Evolutionary conservation across 306 rosid genomes (phyloP), one percentile per base, ranked within the genome.

Genomic region (Citrullus amarus): DNA sequence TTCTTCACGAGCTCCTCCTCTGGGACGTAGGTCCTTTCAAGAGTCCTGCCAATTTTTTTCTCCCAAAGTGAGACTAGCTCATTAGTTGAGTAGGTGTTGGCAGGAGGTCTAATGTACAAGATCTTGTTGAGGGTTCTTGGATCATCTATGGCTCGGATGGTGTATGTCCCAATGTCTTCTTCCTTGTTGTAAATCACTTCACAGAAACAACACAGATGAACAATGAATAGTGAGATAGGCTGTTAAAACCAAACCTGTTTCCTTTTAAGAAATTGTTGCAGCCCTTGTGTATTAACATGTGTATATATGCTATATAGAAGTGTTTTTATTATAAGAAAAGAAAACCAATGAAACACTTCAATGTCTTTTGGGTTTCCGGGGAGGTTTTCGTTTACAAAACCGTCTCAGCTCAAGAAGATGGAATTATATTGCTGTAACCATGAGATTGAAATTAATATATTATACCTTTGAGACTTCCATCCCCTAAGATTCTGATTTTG

Each of bases 41-140:
- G 78, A 63, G 81, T 75, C 46, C 44, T 83, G 68, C 86, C 84
- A 18, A 82, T 86, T 68, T 80, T 86, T 30, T 69, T 86, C 86
- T 83, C 86, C 86, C 84, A 86, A 6, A 86, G 76, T 14, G 83
- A 68, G 22, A 86, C 84, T 18, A 83, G 84, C 4, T 86, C 86
- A 4, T 80, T 86, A 44, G 81, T 77, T 3, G 88, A 86, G 77
- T 73, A 39, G 70, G 77, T 78, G 63, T 80, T 86, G 18, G 58
- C 79, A 15, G 82, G 77, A 20, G 82, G 84, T 43, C 38, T 79
- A 38, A 86, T 80, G 79, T 80, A 83, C 53, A 86, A 78, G 79
- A 83, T 55, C 61, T 86, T 86, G 83, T 83, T 86, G 81, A 86
- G 59, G 48, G 88, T 83, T 50, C 84, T 86, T 36, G 88, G 83